Base-by-base conservation (phyloP, 495 filamentous ascomycete species). In the Polyplosphaeria fusca region DNA sequence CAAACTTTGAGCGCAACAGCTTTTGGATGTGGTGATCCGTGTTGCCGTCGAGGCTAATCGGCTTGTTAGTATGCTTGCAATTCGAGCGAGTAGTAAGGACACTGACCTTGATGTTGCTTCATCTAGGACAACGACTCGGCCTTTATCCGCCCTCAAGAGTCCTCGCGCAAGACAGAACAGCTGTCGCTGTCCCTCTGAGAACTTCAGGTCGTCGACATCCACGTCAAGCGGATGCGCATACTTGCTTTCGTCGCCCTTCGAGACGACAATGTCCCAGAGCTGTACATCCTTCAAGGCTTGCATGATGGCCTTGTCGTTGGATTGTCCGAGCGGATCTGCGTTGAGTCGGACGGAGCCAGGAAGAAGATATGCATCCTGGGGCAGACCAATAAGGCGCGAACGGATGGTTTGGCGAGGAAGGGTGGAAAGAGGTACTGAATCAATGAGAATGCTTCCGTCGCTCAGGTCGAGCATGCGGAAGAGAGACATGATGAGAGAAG, bases 121-220 rank as follows among this genome's bases (percentile, higher is more conserved):
- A 58, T 70, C 68, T 5, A 70, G 41, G 13, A 71, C 43, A 1
- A 71, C 38, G 19, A 71, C 52, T 3, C 41, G 44, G n/a, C 66
- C 37, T 24, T 50, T 55, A n/a, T 51, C 52, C 22, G 12, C n/a
- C 38, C 41, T 41, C 26, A 88, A 68, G 7, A 88, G 68, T 0
- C 80, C 83, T 2, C 83, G 74, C 2, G 79, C 82, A n/a, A 88
- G 73, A 56, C 78, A 79, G 60, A 87, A 77, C 3, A 88, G 76
- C 69, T 87, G 85, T 30, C 73, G 73, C 60, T 88, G 83, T 0
- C 85, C 85, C 42, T 79, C 77, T 0, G 78, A 82, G 3, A 86
- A 73, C 56, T 72, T 71, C 38, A 77, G 70, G 11, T 71, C 73
- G 5, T 75, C 73, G 42, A 85, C 74, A 9, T 76, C 70, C 1